These are phyloP conservation scores for Aquilaria sinensis DNA, from an alignment of 345 rosid species.

Conservation along the genomic window DNA sequence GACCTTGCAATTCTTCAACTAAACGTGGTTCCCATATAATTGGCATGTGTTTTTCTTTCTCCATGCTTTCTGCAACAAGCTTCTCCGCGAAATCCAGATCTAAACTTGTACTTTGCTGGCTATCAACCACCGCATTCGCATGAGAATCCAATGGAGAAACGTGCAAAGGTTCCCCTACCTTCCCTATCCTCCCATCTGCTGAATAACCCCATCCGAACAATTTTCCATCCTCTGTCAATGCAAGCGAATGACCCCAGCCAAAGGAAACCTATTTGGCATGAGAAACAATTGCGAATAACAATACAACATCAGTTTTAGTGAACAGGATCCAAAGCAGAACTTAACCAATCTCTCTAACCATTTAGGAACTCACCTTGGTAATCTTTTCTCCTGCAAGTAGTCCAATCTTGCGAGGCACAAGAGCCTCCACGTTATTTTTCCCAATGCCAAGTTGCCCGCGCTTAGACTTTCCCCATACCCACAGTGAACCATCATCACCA, in stretches of 20 bases:
- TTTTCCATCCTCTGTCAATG: constrained; percentile 57
- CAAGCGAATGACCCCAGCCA: constrained; percentile 96
- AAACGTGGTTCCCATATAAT: constrained; percentile 74
- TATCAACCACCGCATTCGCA: constrained; percentile 10
- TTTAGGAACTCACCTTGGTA: constrained; percentile 51
- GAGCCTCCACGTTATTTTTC: constrained; percentile 42
- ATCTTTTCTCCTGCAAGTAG: constrained; percentile 55
- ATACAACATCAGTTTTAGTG: not conserved
- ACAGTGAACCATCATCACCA: constrained; percentile 76
- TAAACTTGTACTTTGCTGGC: constrained; percentile 16
- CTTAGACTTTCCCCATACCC: constrained; percentile 98
- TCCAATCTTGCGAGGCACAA: constrained; percentile 54
- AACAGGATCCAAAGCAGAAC: not conserved
- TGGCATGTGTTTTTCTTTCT: constrained; percentile 77
- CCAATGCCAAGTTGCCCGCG: constrained; percentile 98
- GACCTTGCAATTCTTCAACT: constrained; percentile 46
- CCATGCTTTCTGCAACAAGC: constrained; percentile 61
- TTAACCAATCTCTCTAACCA: not conserved
- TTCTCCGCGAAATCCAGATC: constrained; percentile 49
- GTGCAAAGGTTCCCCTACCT: constrained; percentile 38
- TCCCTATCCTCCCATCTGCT: constrained; percentile 87
- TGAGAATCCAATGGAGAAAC: constrained; percentile 50
- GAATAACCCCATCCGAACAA: constrained; percentile 92
- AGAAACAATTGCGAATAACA: no score
- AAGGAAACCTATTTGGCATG: constrained; percentile 54